phyloP scores from a whole-genome alignment of 768 basidiomycete genomes.

The Lentinula edodes region DNA sequence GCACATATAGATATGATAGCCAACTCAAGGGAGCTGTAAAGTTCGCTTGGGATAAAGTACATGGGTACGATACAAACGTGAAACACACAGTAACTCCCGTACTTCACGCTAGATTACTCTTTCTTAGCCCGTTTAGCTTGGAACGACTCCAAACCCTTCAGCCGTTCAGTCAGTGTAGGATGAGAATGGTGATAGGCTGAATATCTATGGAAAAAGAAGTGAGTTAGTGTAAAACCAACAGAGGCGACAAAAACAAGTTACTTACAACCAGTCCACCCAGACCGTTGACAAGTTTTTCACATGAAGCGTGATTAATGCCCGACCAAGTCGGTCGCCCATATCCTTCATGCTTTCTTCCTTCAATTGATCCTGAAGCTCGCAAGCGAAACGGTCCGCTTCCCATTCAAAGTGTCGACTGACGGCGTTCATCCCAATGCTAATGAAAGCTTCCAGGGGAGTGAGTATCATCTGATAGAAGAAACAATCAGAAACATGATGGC shows the following conservation, averaged over 20 bases:
- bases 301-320: slow-evolving; percentile 80
- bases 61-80: not conserved
- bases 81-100: not conserved
- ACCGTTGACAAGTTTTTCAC: slow-evolving; percentile 91
- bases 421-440: slow-evolving; percentile 72
- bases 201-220: slow-evolving; percentile 43
- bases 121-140: slow-evolving; percentile 34
- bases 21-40: not conserved
- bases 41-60: not conserved
- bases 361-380: slow-evolving; percentile 56
- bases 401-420: slow-evolving; percentile 87
- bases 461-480: slow-evolving; percentile 56
- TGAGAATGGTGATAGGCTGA: slow-evolving; percentile 96
- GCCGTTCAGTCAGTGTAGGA: slow-evolving; percentile 86
- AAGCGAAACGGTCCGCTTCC: slow-evolving; percentile 86
- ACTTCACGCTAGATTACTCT: not conserved
- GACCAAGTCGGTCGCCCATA: slow-evolving; percentile 81
- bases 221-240: not conserved
- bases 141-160: slow-evolving; percentile 75
- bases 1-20: not conserved
- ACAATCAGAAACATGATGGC: no score
- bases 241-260: slow-evolving; percentile 12
- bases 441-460: slow-evolving; percentile 71
- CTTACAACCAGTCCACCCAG: slow-evolving; percentile 90
- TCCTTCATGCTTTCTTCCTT: slow-evolving; percentile 59